These are phyloP conservation scores for Ophiocordyceps robertsii DNA, from an alignment of 2,329 filamentous ascomycete species.

Conservation along the genomic window DNA sequence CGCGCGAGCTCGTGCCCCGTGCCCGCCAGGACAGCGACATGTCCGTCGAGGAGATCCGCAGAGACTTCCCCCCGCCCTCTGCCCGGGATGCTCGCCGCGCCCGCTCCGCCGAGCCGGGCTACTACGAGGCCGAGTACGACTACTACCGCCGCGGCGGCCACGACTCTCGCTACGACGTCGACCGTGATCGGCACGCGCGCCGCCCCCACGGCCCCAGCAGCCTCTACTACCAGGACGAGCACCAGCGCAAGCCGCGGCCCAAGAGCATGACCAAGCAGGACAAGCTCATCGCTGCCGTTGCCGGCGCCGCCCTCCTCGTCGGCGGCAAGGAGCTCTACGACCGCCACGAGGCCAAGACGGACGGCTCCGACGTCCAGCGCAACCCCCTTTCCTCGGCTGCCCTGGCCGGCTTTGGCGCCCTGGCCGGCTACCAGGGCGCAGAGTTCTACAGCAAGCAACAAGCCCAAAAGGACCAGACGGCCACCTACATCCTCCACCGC, in stretches of 20 bases:
- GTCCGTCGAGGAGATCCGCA: conserved; percentile 68
- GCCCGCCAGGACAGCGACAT: conserved; percentile 60
- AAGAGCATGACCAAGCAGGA: conserved; percentile 44
- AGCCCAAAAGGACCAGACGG: conserved; percentile 41
- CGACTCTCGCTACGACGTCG: conserved; percentile 26
- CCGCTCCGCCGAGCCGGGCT: conserved; percentile 47
- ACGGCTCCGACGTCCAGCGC: conserved; percentile 36
- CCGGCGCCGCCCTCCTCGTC: conserved; percentile 49
- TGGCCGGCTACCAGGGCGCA: conserved; percentile 50
- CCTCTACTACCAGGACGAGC: conserved; percentile 46
- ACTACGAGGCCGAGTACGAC: conserved; percentile 41
- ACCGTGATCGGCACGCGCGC: conserved; percentile 23
- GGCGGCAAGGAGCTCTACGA: conserved; percentile 55
- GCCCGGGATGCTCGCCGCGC: conserved; percentile 42
- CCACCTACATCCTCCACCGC: conserved; percentile 37
- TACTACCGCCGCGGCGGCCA: conserved; percentile 29
- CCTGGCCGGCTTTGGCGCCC: conserved; percentile 48
- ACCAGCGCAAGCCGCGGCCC: conserved; percentile 25
- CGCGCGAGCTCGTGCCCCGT: conserved; percentile 42
- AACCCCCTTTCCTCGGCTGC: conserved; percentile 47
- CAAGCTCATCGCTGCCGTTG: conserved; percentile 53
- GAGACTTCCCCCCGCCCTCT: conserved; percentile 68
- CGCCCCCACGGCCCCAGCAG: conserved; percentile 32
- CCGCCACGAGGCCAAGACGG: conserved; percentile 41
- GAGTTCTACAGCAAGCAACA: conserved; percentile 49